phyloP scores from a whole-genome alignment of 768 basidiomycete genomes.

The Phylloporus arenicola region DNA sequence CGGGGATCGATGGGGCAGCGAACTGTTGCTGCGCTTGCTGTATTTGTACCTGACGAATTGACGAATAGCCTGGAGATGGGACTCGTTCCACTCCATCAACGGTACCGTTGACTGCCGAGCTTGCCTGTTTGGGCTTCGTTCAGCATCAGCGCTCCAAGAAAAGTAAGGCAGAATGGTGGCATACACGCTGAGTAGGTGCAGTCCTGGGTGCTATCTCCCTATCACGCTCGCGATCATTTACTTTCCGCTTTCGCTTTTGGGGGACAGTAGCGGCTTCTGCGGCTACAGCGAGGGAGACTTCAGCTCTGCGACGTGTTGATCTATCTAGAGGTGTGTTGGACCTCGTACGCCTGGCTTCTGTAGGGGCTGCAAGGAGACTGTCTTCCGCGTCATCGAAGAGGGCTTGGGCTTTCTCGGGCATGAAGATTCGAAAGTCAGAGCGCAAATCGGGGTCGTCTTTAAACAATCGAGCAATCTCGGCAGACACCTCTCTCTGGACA shows the following conservation, averaged over 20 bases:
- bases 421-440: slow-evolving; percentile 68
- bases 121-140: slow-evolving; percentile 20
- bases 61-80: slow-evolving; percentile 18
- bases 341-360: slow-evolving; percentile 30
- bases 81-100: slow-evolving; percentile 18
- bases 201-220: slow-evolving; percentile 27
- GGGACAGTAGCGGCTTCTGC: slow-evolving; percentile 40
- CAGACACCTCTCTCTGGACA: slow-evolving; percentile 56
- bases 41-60: slow-evolving; percentile 20
- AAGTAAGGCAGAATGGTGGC: slow-evolving; percentile 1
- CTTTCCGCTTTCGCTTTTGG: slow-evolving; percentile 67
- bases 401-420: slow-evolving; percentile 56
- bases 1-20: slow-evolving; percentile 10
- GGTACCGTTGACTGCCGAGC: slow-evolving; percentile 13
- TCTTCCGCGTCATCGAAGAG: slow-evolving; percentile 42
- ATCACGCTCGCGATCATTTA: slow-evolving; percentile 39
- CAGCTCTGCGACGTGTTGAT: slow-evolving; percentile 42
- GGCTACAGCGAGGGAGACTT: slow-evolving; percentile 39
- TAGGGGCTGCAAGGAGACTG: slow-evolving; percentile 22
- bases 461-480: slow-evolving; percentile 63
- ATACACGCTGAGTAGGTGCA: slow-evolving; percentile 22
- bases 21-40: slow-evolving; percentile 23
- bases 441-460: slow-evolving; percentile 71
- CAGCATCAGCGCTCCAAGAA: slow-evolving; percentile 4
- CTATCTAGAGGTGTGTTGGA: slow-evolving; percentile 32